These are phyloP conservation scores for Schizothecium vesticola DNA, from an alignment of 495 filamentous ascomycete species.

Conservation along the genomic window DNA sequence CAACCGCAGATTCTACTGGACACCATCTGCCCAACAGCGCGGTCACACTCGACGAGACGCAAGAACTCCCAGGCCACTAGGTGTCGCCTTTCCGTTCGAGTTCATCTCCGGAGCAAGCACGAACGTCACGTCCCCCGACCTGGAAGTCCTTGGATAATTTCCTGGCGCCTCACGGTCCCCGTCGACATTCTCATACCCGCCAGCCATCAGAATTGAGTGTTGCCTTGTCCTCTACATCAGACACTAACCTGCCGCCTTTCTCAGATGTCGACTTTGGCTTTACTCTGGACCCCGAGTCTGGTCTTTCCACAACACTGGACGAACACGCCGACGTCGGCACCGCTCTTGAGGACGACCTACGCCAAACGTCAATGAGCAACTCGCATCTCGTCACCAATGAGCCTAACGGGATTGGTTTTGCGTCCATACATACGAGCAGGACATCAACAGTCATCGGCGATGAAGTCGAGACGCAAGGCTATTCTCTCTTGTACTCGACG, in stretches of 20 bases:
- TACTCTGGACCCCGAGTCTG: slow-evolving; percentile 10
- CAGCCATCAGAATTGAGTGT: slow-evolving; percentile 13
- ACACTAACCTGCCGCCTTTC: slow-evolving; percentile 17
- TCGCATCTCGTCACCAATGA: background rate
- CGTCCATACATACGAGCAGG: slow-evolving; percentile 32
- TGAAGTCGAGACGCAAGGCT: slow-evolving; percentile 31
- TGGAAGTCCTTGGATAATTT: slow-evolving; percentile 5
- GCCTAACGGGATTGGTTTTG: slow-evolving; percentile 4
- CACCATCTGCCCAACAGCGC: background rate
- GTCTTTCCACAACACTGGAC: slow-evolving; percentile 6
- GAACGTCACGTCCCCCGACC: background rate
- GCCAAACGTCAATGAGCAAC: background rate
- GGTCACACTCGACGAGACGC: background rate
- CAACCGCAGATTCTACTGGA: background rate
- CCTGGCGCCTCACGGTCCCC: background rate
- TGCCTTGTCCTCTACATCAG: slow-evolving; percentile 9
- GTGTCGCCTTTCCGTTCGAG: background rate
- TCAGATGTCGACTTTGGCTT: slow-evolving; percentile 21
- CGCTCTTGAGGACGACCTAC: background rate
- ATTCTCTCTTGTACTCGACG: background rate
- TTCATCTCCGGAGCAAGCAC: background rate
- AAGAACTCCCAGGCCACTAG: background rate
- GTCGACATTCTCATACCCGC: slow-evolving; percentile 4
- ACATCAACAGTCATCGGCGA: slow-evolving; percentile 42
- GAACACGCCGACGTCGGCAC: slow-evolving; percentile 4